Conservation (phyloP, 345 rosid genomes). For the Eucalyptus victrix region DNA sequence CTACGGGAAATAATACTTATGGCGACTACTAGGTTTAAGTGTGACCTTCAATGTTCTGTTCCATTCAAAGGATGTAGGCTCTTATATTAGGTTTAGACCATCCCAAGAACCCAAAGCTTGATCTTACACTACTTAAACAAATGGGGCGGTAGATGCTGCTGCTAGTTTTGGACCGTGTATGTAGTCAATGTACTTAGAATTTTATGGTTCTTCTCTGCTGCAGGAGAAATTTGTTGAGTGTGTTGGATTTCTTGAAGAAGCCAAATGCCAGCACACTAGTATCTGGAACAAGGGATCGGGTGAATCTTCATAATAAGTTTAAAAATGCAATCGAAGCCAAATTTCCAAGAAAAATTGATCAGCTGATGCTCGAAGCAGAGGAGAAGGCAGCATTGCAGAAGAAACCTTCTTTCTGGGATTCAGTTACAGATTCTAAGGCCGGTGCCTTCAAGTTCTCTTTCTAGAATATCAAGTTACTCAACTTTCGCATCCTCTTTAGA, state of each 20-base stretch:
- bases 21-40: neutral
- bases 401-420: conserved; percentile 76
- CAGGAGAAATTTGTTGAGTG: conserved; percentile 88
- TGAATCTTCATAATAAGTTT: conserved; percentile 67
- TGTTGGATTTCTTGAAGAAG: conserved; percentile 71
- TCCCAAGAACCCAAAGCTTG: neutral
- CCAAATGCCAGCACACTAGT: conserved; percentile 80
- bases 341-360: conserved; percentile 52
- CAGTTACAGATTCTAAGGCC: conserved; percentile 50
- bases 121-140: neutral
- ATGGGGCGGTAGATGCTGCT: neutral
- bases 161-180: neutral
- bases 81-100: neutral
- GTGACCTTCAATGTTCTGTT: neutral
- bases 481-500: neutral
- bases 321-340: conserved; percentile 49
- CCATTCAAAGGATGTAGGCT: neutral
- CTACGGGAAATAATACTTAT: neutral
- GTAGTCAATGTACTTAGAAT: neutral
- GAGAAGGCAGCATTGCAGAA: conserved; percentile 33
- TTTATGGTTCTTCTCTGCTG: neutral
- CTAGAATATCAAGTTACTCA: neutral
- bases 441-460: conserved; percentile 79
- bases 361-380: conserved; percentile 42
- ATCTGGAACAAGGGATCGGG: conserved; percentile 80